These are phyloP conservation scores for Trypanosoma mega DNA, from an alignment of 208 protist genomes.

Conservation along the genomic window DNA sequence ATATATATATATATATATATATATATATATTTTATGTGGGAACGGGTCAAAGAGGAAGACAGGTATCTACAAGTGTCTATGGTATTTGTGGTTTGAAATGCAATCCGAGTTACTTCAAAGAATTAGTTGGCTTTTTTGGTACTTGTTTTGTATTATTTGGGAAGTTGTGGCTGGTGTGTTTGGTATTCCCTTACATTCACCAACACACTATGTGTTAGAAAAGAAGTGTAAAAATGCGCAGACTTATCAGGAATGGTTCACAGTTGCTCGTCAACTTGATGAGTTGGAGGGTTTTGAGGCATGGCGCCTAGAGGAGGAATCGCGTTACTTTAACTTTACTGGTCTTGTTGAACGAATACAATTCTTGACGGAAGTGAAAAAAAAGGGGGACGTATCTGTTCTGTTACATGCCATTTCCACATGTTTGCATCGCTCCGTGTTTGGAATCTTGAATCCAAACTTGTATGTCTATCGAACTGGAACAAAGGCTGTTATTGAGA, in stretches of 20 bases:
- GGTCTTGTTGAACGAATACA: conserved; percentile 44
- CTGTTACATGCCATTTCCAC: conserved; percentile 42
- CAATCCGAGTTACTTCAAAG: conserved; percentile 2
- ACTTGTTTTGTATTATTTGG: conserved; percentile 14
- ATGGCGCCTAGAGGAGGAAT: conserved; percentile 41
- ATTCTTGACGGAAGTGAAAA: conserved; percentile 42
- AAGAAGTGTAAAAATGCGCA: conserved; percentile 17
- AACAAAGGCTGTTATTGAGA: conserved; percentile 66
- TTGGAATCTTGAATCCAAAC: conserved; percentile 50
- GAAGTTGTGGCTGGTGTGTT: conserved; percentile 47
- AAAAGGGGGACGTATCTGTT: conserved; percentile 23
- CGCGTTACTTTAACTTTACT: conserved; percentile 40
- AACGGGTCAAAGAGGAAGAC: no score
- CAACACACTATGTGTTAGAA: conserved; percentile 29
- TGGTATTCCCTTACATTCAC: conserved; percentile 36
- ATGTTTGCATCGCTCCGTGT: conserved; percentile 49
- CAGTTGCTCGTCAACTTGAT: conserved; percentile 40
- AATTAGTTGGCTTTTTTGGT: conserved; percentile 4
- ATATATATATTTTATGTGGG: neutral
- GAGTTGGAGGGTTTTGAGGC: conserved; percentile 54
- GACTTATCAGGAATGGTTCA: conserved; percentile 52
- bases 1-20: neutral
- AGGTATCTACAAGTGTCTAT: no score
- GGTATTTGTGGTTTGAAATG: no score
- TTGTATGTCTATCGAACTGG: conserved; percentile 65